Evolutionary conservation across 805 yeast species (phyloP).

Genomic region (Wickerhamiella brachini): DNA sequence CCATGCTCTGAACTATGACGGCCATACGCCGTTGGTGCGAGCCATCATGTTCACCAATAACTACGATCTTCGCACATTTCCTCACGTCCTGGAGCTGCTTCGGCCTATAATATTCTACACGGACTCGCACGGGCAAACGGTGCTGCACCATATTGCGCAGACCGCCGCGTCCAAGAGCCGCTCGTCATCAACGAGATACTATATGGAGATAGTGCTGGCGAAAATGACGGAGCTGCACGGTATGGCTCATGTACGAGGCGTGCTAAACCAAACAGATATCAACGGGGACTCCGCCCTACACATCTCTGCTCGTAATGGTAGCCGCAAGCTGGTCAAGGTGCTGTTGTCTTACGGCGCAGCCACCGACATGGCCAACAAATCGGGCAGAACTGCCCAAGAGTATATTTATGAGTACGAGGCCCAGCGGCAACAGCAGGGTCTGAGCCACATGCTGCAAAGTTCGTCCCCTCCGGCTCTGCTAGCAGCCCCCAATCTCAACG

Average conservation of each 20-base stretch:
- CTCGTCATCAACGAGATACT: constrained; percentile 69
- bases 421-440: constrained; percentile 9
- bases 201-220: constrained; percentile 60
- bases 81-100: constrained; percentile 60
- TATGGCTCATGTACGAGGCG: constrained; percentile 34
- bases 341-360: constrained; percentile 37
- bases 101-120: constrained; percentile 65
- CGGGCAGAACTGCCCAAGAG: constrained; percentile 28
- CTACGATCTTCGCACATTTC: constrained; percentile 65
- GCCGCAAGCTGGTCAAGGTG: constrained; percentile 31
- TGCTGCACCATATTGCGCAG: constrained; percentile 73
- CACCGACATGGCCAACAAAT: constrained; percentile 30
- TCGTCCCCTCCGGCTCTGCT: constrained; percentile 15
- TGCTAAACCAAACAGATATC: constrained; percentile 60
- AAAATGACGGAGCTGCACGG: constrained; percentile 56
- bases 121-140: constrained; percentile 59
- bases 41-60: constrained; percentile 80
- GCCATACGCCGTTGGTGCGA: constrained; percentile 80
- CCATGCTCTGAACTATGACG: constrained; percentile 44
- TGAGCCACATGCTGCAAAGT: constrained; percentile 1
- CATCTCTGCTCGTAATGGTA: constrained; percentile 48
- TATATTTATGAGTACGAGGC: constrained; percentile 24
- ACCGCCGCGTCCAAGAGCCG: constrained; percentile 54
- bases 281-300: constrained; percentile 81
- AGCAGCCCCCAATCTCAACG: not conserved